A percentile compares a stretch with the other conserved stretches of the same genome.
These are phyloP conservation scores for Ambrosia artemisiifolia DNA, from an alignment of 129 eudicot genomes.

Conservation along the genomic window DNA sequence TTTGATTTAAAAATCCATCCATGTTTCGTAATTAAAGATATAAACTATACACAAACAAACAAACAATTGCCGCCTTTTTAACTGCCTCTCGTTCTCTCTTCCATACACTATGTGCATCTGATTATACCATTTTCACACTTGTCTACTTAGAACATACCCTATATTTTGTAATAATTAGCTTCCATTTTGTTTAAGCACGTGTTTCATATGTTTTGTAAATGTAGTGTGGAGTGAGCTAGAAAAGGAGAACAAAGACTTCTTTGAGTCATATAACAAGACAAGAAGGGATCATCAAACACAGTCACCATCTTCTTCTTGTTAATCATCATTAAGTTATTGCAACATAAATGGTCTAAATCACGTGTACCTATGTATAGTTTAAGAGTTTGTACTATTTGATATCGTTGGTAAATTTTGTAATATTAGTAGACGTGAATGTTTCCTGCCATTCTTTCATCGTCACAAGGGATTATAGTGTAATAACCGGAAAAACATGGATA, in stretches of 20 bases:
- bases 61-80: too few species aligned
- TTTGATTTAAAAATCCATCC: too few species aligned
- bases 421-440: neutral
- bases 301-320: constrained; percentile 3
- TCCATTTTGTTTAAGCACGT: constrained; percentile 4
- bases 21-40: too few species aligned
- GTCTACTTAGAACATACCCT: neutral
- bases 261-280: constrained; percentile 39
- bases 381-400: constrained; percentile 15
- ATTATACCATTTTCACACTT: too few species aligned
- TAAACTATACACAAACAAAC: too few species aligned
- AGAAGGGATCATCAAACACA: constrained; percentile 19
- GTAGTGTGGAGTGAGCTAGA: constrained; percentile 83
- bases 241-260: constrained; percentile 72
- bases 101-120: too few species aligned
- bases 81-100: too few species aligned
- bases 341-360: neutral
- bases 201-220: constrained; percentile 11
- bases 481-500: too few species aligned
- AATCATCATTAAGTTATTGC: neutral
- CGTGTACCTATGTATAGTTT: constrained; percentile 4
- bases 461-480: neutral
- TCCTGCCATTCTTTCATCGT: neutral
- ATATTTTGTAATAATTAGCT: neutral
- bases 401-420: neutral